Evolutionary conservation across 176 grass and related monocot genomes (phyloP), one percentile per base, ranked within the genome.

Genomic region (Aegilops sharonensis): DNA sequence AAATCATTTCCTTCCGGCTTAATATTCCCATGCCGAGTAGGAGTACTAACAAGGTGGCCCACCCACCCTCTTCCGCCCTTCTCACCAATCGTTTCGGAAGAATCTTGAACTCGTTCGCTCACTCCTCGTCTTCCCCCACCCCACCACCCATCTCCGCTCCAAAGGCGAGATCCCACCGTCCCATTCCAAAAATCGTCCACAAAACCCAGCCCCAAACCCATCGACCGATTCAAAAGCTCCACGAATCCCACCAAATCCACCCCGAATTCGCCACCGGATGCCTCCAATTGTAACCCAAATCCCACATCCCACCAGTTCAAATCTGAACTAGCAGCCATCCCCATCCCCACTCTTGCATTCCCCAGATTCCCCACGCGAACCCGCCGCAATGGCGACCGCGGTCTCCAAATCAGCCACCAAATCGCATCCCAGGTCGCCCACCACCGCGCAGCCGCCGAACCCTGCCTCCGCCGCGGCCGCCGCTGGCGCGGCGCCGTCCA

Each of bases 381-480:
- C 52, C 31, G 75, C 64, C 14, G 64, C 31, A 45, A 94, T 95
- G 93, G 90, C 93, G 17, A 84, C 88, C 21, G 78, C 75, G 75
- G 29, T 86, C 29, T 92, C 90, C 25, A 95, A 84, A 81, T 88
- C 93, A 23, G 81, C 79, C 17, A 61, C 80, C 18, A 92, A 88
- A 61, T 68, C 87, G 56, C 84, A 89, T 27, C 89, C 62, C 64
- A 85, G 43, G 74, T 87, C 81, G 24, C 87, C 87, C 81, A 47
- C 47, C 75, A 84, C 89, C 65, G 81, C 75, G 27, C 85, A 75
- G 76, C 89, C 69, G 52, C 86, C 73, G 31, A 77, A 48, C 77
- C 62, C 72, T 45, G 78, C 40, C 52, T 47, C 87, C 24, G 31
- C 82, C 9, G 24, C 45, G 5, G 77, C 11, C 5, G 34, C 45